These are phyloP conservation scores for Xylariaceae sp. DNA, from an alignment of 2,329 filamentous ascomycete species.

Conservation along the genomic window DNA sequence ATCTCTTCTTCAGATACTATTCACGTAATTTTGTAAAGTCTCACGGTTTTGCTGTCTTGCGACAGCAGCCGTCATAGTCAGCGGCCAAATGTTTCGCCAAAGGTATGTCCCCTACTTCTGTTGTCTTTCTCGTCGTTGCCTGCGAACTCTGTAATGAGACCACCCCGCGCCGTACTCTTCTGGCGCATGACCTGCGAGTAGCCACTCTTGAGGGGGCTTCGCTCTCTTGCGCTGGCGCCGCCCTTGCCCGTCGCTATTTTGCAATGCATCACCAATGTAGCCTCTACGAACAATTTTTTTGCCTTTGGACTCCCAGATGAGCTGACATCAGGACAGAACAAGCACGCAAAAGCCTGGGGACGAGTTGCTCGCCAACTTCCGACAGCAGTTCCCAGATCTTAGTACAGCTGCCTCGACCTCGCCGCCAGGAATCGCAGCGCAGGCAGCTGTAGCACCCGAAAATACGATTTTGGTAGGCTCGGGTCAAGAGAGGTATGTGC, in stretches of 20 bases:
- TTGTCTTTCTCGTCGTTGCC: neutral
- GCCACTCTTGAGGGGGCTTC: too few species aligned
- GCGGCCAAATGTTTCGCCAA: conserved; percentile 27
- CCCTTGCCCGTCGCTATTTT: too few species aligned
- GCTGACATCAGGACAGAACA: conserved; percentile 49
- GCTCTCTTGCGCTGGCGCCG: too few species aligned
- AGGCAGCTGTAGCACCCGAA: conserved; percentile 29
- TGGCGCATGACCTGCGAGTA: neutral
- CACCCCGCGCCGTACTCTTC: too few species aligned
- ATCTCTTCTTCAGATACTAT: too few species aligned
- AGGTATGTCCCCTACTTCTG: conserved; percentile 21
- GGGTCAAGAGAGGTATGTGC: conserved; percentile 24
- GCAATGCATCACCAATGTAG: neutral
- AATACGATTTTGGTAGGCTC: conserved; percentile 24
- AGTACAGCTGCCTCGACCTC: conserved; percentile 33
- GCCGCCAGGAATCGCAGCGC: conserved; percentile 36
- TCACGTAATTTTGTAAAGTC: conserved; percentile 16
- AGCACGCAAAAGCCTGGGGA: conserved; percentile 82
- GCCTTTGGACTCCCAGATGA: neutral
- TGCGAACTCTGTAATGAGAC: neutral
- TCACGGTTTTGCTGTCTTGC: conserved; percentile 22
- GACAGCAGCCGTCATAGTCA: conserved; percentile 20
- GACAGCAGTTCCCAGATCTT: conserved; percentile 75
- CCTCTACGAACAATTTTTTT: neutral
- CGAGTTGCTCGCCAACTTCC: conserved; percentile 79